Evolutionary conservation across 192 early-diverging fungal genomes (phyloP), one percentile per base, ranked within the genome.

Genomic region (Coemansia sp.): DNA sequence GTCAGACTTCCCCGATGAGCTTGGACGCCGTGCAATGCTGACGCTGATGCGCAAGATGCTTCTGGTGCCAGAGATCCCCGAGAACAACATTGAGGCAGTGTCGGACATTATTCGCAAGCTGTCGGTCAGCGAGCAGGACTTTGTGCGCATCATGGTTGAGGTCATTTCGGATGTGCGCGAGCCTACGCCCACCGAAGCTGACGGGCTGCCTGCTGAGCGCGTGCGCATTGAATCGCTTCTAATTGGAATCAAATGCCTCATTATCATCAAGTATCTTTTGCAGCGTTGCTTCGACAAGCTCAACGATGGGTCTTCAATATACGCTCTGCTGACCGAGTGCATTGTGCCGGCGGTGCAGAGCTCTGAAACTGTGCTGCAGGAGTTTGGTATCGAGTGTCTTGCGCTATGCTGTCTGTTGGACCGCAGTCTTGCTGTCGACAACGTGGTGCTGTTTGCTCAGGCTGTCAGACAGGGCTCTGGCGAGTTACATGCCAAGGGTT

Each of bases 1-100:
- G 39, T 78, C 89, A 14, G 93, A 94, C 42, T 96, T 92, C 61
- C 84, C 86, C 22, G 94, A 96, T 69, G 94, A 96, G 81, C 82
- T 90, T 53, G 93, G 93, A 6, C 83, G 93, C 30, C 84, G 92
- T 18, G 75, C 85, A 66, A 87, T 96, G 80, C 84, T 88, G 66
- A 82, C 78, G 23, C 68, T 87, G 50, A 71, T 93, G 57, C 86
- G 92, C 47, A 86, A 92, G 57, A 86, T 96, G 75, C 62, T 94
- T 0, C 78, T 87, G 76, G 59, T 85, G 5, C 81, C 84, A 13
- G 89, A 92, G 59, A 82, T 93, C 11, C 85, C 89, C 3, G 86
- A 90, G 33, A 86, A 88, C 54, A 86, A 89, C 59, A 73, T 96
- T 21, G 85, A 81, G 43, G 83, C 79, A 15, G 88, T 93, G n/a